Evolutionary conservation across 2,329 filamentous ascomycete genomes (phyloP), one percentile per base, ranked within the genome.

Genomic region (Pseudogymnoascus sp.): DNA sequence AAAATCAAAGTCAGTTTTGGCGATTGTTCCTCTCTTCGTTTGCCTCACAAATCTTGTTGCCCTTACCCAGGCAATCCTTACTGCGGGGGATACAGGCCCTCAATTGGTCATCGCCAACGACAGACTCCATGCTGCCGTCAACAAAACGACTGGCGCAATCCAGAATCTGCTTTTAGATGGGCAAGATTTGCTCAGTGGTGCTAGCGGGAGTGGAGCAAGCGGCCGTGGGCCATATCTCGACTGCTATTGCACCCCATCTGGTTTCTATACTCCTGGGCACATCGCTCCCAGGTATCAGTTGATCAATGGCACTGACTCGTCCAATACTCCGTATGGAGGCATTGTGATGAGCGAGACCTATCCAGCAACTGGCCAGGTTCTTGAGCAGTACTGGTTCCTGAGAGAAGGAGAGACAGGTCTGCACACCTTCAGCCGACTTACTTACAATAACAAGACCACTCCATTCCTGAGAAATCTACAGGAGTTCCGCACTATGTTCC

Each of bases 331-430:
- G 5, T 87, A 85, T 69, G 83, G 78, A 3, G 83, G 84, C 1
- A 79, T 86, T 33, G 76, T 81, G 43, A 81, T 87, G 78, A 81
- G 80, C 55, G 83, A 87, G 63, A 81, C 78, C 0, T 86, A 85
- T 68, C 75, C 78, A 0, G 74, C 77, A 0, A 86, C 83, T 0
- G 83, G 83, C 2, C 83, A 87, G 68, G 68, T 81, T 5, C 74
- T 88, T 14, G 80, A 87, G 67, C 84, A 87, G 68, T 87, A 86
- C 70, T 87, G 83, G 82, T 87, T 87, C 66, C 72, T 87, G 2
- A 76, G 81, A 10, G 83, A 85, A 49, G 81, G 80, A 1, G 84
- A 88, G 70, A 86, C 84, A 0, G 84, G 84, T 0, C 70, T 87
- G 37, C 84, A 87, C 68, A 81, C 79, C 0, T 87, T 87, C 71